Evolutionary conservation across 1,284 basidiomycete species (phyloP).

Genomic region (Ustilago bromivora): DNA sequence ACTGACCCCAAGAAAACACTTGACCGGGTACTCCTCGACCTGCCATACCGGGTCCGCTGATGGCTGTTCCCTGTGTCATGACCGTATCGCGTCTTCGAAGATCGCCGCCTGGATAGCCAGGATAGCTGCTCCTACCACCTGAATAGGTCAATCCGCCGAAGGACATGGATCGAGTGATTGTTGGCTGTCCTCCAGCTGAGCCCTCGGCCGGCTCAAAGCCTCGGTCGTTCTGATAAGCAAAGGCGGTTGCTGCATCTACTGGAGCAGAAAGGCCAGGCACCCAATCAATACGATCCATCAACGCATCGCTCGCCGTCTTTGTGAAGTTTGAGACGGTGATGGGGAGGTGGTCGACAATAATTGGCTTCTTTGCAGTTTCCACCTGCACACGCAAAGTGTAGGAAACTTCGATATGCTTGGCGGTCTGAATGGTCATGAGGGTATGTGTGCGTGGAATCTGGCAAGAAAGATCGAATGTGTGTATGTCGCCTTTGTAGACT

Average conservation of each 20-base stretch:
- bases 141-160: conserved; percentile 38
- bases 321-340: conserved; percentile 64
- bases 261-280: conserved; percentile 60
- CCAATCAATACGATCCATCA: conserved; percentile 59
- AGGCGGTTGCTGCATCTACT: neutral
- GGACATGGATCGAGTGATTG: conserved; percentile 44
- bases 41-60: conserved; percentile 62
- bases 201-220: conserved; percentile 4
- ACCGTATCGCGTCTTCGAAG: conserved; percentile 58
- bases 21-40: conserved; percentile 64
- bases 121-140: conserved; percentile 26
- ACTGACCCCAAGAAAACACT: conserved; percentile 57
- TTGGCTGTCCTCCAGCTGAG: conserved; percentile 18
- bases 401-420: conserved; percentile 67
- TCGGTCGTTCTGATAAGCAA: conserved; percentile 3
- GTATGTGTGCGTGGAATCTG: conserved; percentile 61
- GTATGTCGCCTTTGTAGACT: conserved; percentile 64
- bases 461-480: conserved; percentile 61
- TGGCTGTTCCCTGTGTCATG: conserved; percentile 55
- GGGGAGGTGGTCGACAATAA: conserved; percentile 66
- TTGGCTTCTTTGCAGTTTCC: conserved; percentile 62
- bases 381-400: conserved; percentile 65
- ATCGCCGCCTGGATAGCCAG: conserved; percentile 41
- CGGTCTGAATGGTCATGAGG: conserved; percentile 66
- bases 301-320: conserved; percentile 33